Percentiles rank a stretch among this genome's conserved stretches.
phyloP scores from a whole-genome alignment of 2,329 filamentous ascomycete species.

The Dactylellina haptotyla region DNA sequence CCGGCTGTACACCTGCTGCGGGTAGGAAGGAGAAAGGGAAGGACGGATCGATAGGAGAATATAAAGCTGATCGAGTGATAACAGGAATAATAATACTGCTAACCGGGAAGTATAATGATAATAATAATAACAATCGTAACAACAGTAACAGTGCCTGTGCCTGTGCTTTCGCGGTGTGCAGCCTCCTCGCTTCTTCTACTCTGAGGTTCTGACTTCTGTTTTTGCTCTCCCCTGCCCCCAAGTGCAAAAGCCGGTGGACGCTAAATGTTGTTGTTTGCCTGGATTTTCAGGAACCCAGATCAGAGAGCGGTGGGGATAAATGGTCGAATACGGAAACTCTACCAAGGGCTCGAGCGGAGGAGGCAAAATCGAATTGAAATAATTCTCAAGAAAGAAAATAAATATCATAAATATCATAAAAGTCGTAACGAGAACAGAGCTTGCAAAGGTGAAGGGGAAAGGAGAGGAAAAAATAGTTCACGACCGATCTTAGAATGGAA shows the following conservation, averaged over 20 bases:
- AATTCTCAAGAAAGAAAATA: background rate
- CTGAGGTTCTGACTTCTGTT: constrained; percentile 15
- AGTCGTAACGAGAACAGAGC: background rate
- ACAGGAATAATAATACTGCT: background rate
- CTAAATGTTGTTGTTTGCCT: constrained; percentile 14
- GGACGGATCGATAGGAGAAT: constrained; percentile 3
- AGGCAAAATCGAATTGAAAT: too few species aligned
- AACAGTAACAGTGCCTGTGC: background rate
- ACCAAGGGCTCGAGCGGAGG: constrained; percentile 34
- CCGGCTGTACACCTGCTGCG: background rate
- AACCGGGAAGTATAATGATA: constrained; percentile 6
- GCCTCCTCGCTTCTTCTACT: constrained; percentile 42
- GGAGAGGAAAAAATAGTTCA: constrained; percentile 5
- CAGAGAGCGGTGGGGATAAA: constrained; percentile 4
- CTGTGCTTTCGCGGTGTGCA: background rate
- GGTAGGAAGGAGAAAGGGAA: background rate
- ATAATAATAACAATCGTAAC: background rate
- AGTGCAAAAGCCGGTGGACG: constrained; percentile 6
- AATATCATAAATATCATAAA: background rate
- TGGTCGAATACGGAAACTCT: constrained; percentile 15
- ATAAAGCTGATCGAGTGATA: constrained; percentile 1
- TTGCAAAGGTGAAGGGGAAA: background rate
- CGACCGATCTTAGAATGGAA: constrained; percentile 20
- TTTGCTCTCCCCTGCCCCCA: constrained; percentile 32
- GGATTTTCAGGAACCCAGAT: constrained; percentile 42